Evolutionary conservation across 2,329 filamentous ascomycete species (phyloP).

Genomic region (Xylariaceae sp.): DNA sequence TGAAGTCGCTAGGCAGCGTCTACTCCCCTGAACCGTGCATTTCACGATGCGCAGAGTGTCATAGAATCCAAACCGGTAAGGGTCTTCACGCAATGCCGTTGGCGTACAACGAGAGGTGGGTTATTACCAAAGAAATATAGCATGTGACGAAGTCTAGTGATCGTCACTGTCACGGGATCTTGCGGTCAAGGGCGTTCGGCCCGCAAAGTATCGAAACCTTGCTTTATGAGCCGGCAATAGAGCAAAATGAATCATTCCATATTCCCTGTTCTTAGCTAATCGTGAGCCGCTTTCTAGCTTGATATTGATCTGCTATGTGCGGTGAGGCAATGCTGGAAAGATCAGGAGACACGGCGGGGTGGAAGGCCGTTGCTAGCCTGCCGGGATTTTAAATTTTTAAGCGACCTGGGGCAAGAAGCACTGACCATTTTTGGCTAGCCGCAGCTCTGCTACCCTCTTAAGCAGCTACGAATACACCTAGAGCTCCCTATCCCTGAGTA

Average conservation of each 20-base stretch:
- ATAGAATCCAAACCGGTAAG: slow-evolving; percentile 1
- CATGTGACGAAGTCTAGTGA: slow-evolving; percentile 17
- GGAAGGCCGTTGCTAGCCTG: slow-evolving; percentile 19
- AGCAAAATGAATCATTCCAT: no score
- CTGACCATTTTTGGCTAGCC: no score
- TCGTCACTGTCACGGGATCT: slow-evolving; percentile 8
- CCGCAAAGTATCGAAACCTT: no score
- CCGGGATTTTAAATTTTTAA: no score
- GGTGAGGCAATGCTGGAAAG: slow-evolving; percentile 9
- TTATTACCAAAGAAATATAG: no score
- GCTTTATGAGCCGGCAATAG: no score
- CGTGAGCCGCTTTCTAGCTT: slow-evolving; percentile 2
- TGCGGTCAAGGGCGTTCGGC: slow-evolving; percentile 5
- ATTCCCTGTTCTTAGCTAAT: no score
- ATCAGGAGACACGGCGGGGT: no score
- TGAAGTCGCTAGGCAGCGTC: not conserved
- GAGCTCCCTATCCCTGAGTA: no score
- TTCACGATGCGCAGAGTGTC: not conserved
- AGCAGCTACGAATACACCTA: no score
- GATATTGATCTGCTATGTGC: slow-evolving; percentile 2
- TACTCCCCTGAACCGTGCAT: not conserved
- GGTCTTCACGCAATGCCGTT: slow-evolving; percentile 7
- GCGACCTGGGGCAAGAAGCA: no score
- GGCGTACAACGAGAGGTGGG: slow-evolving; percentile 4
- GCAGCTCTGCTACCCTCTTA: no score